Base-by-base conservation (phyloP, 192 early-diverging fungal species). In the Backusella sp. region DNA sequence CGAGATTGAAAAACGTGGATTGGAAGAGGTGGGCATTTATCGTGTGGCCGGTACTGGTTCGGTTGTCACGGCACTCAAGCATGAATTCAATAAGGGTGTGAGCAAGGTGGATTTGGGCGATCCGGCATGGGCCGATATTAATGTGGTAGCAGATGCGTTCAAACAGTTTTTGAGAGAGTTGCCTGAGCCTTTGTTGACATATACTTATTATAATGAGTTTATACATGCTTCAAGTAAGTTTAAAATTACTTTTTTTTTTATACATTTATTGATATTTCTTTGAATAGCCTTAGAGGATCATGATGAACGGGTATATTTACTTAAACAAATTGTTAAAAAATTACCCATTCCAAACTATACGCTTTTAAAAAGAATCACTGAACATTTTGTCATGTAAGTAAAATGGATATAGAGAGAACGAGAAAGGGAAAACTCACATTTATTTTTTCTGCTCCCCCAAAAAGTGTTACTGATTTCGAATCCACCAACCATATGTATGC, bases 81-180 rank as follows among this genome's bases (percentile, higher is more conserved):
- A 79, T 36, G 73, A 82, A 76, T 91, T 93, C 77, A 91, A 93
- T 73, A 84, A 76, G 15, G 84, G 75, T 17, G 73, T 77, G 0
- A 53, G 86, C 1, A 81, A 83, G 7, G 85, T 93, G 11, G 83
- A 91, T 42, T 73, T 94, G 73, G 84, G 83, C 62, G 72, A 79
- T 0, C 85, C 88, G 39, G 84, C 85, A 21, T 94, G 88, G 77
- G 83, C 85, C 28, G 93, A 94, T 53, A 94, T 94, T 78, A 92
- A 94, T 79, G 88, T 93, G 7, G 87, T 98, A 6, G 95, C 96
- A 0, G 95, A 94, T 66, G 89, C 96, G 46, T 81, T 97, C 81
- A 98, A 98, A 84, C 95, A 94, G 80, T 99, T 97, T 82, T 84
- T 99, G 74, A 90, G 97, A 19, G 95, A 96, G 53, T 77, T 99